Evolutionary conservation across 345 rosid species (phyloP).

Genomic region (Eucalyptus cloeziana): DNA sequence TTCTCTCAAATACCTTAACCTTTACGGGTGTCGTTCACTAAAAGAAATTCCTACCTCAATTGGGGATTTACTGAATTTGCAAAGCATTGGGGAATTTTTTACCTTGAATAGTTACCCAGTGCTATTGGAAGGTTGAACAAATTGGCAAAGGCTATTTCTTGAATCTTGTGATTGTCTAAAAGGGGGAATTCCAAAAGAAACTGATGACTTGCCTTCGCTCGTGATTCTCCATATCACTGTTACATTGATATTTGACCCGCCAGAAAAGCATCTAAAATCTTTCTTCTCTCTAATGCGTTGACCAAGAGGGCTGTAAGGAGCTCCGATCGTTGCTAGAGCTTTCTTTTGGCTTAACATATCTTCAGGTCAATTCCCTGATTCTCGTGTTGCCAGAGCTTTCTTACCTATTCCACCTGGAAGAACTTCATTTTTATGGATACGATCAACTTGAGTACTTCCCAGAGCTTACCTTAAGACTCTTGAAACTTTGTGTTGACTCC

Average conservation of each 20-base stretch:
- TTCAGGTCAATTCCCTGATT: neutral
- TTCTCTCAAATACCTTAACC: no score
- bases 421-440: neutral
- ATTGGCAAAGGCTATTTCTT: neutral
- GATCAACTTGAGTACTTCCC: neutral
- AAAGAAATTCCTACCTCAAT: neutral
- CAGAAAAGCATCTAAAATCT: neutral
- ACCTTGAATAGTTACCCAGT: neutral
- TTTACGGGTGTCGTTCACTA: neutral
- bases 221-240: neutral
- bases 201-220: neutral
- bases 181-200: no score
- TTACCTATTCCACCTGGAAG: neutral
- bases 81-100: no score
- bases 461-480: neutral
- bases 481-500: neutral
- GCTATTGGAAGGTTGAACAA: neutral
- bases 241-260: no score
- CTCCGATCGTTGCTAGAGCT: neutral
- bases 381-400: neutral
- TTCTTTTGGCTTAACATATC: neutral
- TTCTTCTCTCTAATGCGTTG: neutral
- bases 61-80: neutral
- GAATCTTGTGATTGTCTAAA: neutral
- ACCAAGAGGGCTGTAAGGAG: accelerated